Evolutionary conservation across 2,329 filamentous ascomycete species (phyloP).

Genomic region (Colletotrichum musicola): DNA sequence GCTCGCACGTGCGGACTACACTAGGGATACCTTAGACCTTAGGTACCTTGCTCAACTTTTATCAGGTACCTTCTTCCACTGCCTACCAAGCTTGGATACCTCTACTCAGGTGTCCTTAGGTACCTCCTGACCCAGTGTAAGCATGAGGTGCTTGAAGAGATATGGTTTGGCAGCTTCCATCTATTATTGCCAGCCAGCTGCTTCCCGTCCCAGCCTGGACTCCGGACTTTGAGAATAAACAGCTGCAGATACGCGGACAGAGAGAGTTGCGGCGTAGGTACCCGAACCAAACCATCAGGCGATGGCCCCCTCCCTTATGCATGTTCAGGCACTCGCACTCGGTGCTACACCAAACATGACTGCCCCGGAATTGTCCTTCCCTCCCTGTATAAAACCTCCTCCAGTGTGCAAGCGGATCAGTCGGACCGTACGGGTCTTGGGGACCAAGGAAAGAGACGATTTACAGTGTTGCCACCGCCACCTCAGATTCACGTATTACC

Average conservation of each 20-base stretch:
- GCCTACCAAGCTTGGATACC: background rate
- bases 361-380: background rate
- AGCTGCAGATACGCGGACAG: constrained; percentile 13
- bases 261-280: background rate
- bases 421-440: constrained; percentile 10
- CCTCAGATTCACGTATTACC: background rate
- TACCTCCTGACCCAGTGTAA: background rate
- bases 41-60: too few relatives aligned
- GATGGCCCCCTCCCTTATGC: constrained; percentile 14
- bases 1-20: constrained; percentile 2
- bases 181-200: background rate
- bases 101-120: background rate
- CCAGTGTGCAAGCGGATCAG: constrained; percentile 11
- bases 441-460: background rate
- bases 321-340: background rate
- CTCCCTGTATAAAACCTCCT: constrained; percentile 12
- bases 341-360: background rate
- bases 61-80: too few relatives aligned
- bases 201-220: too few relatives aligned
- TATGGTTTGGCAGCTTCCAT: constrained; percentile 10
- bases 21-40: background rate
- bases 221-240: background rate
- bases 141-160: too few relatives aligned
- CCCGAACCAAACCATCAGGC: constrained; percentile 1
- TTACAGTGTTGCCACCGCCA: background rate